A percentile compares a stretch with the other conserved stretches of the same genome.
phyloP scores from a whole-genome alignment of 768 basidiomycete species.

The Lactarius quietus region DNA sequence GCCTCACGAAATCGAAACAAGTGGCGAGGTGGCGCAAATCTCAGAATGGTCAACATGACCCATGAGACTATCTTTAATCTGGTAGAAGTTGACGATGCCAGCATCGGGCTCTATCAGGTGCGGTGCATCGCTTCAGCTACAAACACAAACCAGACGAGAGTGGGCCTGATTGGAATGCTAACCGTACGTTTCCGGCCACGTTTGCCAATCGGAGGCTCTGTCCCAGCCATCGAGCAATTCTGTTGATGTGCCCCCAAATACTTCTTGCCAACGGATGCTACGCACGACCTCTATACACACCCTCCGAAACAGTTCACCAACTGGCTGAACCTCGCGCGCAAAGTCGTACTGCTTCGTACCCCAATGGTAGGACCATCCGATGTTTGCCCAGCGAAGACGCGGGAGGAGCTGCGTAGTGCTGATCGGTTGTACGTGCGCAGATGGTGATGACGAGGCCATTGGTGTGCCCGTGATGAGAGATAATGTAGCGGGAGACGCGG shows the following conservation, averaged over 20 bases:
- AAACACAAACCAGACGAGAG: not conserved
- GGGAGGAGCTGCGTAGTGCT: constrained; percentile 55
- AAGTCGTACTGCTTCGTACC: constrained; percentile 95
- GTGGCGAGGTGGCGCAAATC: constrained; percentile 84
- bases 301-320: constrained; percentile 52
- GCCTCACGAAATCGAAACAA: constrained; percentile 89
- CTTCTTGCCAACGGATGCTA: constrained; percentile 63
- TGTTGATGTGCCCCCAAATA: constrained; percentile 43
- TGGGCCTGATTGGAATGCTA: constrained; percentile 10
- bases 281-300: constrained; percentile 63
- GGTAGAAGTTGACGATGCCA: constrained; percentile 96
- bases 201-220: constrained; percentile 58
- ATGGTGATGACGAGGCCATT: constrained; percentile 64
- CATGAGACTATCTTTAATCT: constrained; percentile 90
- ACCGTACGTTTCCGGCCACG: constrained; percentile 83
- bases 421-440: constrained; percentile 50
- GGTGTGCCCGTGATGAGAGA: constrained; percentile 48
- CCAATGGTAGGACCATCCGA: constrained; percentile 98
- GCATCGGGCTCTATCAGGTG: constrained; percentile 76
- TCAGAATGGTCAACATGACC: constrained; percentile 98
- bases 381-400: constrained; percentile 92
- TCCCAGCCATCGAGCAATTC: constrained; percentile 45
- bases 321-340: constrained; percentile 56
- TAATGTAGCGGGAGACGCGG: constrained; percentile 59
- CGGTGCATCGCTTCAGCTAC: constrained; percentile 4